These are phyloP conservation scores for Prunella vulgaris DNA, from an alignment of 257 asterid species.

Conservation along the genomic window DNA sequence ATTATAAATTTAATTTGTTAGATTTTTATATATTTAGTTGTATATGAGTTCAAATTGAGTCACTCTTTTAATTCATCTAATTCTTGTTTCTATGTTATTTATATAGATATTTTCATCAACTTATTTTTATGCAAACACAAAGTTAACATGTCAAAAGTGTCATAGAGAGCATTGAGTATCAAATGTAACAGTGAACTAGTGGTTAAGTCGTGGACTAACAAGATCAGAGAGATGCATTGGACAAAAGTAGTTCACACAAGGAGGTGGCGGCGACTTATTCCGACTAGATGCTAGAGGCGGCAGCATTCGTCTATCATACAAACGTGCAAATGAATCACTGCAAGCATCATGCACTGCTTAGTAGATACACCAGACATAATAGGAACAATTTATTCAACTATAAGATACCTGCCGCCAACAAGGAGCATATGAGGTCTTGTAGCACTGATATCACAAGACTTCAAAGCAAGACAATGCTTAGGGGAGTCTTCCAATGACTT, in stretches of 20 bases:
- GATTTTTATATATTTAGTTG: too few relatives aligned
- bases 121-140: too few relatives aligned
- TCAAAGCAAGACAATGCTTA: constrained; percentile 66
- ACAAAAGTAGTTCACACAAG: constrained; percentile 84
- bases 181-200: constrained; percentile 10
- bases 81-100: too few relatives aligned
- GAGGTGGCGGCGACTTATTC: constrained; percentile 78
- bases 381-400: constrained; percentile 18
- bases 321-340: constrained; percentile 97
- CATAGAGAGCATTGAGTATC: background rate
- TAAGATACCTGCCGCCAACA: constrained; percentile 89
- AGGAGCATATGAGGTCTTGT: constrained; percentile 95
- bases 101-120: too few relatives aligned
- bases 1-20: too few relatives aligned
- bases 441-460: constrained; percentile 87
- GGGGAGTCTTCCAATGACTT: constrained; percentile 85
- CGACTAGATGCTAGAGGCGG: constrained; percentile 92
- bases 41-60: too few relatives aligned
- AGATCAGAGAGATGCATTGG: constrained; percentile 94
- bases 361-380: constrained; percentile 12
- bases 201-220: constrained; percentile 47
- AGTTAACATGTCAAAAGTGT: background rate
- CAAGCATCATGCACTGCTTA: constrained; percentile 30
- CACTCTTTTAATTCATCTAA: too few relatives aligned
- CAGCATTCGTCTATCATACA: constrained; percentile 96